Evolutionary conservation across 306 rosid species (phyloP).

Genomic region (Vigna mungo): DNA sequence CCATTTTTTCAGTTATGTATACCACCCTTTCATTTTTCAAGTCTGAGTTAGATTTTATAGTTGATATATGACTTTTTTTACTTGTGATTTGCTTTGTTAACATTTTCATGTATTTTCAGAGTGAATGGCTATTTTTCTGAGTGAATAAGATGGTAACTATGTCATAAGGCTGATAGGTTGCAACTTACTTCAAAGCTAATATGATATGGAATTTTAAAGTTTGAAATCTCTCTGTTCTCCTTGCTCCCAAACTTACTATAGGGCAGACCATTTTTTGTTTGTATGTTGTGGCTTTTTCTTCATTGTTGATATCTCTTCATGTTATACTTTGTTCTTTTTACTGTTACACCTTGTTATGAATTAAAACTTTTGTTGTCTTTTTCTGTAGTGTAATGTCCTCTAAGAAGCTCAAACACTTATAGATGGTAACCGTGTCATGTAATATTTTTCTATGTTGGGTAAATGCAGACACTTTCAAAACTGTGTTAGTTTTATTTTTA

Average conservation of each 20-base stretch:
- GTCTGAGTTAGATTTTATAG: background rate
- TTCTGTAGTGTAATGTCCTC: background rate
- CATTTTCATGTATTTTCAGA: constrained; percentile 12
- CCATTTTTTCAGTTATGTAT: background rate
- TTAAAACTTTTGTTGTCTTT: constrained; percentile 6
- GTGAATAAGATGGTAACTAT: constrained; percentile 14
- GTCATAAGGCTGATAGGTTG: background rate
- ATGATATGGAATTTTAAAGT: constrained; percentile 16
- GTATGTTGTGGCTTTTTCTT: background rate
- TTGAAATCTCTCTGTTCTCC: background rate
- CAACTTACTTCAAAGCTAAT: constrained; percentile 3
- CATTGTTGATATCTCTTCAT: background rate
- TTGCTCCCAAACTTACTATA: background rate
- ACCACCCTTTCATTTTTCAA: background rate
- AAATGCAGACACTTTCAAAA: background rate
- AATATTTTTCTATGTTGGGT: background rate
- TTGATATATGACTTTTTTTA: background rate
- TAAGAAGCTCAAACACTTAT: background rate
- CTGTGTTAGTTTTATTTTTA: background rate
- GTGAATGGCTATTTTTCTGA: background rate
- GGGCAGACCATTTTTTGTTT: background rate
- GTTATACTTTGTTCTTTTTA: background rate
- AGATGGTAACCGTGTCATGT: background rate
- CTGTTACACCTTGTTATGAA: constrained; percentile 23
- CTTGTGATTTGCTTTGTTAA: background rate